phyloP scores from a whole-genome alignment of 2,329 filamentous ascomycete genomes.

The Cytospora mali region DNA sequence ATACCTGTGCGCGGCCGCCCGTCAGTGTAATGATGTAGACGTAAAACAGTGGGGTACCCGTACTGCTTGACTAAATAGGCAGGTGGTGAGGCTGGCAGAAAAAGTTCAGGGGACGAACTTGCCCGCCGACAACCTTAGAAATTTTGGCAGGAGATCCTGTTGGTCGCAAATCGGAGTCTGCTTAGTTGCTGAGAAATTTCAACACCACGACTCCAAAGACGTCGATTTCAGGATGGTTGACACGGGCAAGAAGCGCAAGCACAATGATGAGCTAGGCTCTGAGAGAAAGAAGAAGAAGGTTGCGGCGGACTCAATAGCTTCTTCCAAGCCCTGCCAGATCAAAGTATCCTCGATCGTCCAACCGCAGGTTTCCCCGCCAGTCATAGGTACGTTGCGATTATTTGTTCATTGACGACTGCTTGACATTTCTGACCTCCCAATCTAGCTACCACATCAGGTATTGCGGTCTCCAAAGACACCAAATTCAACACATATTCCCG shows the following conservation, averaged over 20 bases:
- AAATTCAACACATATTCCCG: conserved; percentile 54
- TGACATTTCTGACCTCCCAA: background rate
- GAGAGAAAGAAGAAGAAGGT: conserved; percentile 55
- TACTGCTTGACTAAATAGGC: conserved; percentile 8
- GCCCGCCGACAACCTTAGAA: conserved; percentile 14
- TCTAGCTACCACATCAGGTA: conserved; percentile 46
- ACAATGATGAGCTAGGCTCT: conserved; percentile 44
- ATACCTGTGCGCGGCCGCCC: conserved; percentile 7
- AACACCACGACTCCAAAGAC: background rate
- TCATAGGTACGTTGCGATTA: conserved; percentile 36
- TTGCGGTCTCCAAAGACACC: conserved; percentile 41
- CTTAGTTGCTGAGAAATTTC: background rate
- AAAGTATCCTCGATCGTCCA: conserved; percentile 35
- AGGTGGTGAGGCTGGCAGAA: conserved; percentile 26
- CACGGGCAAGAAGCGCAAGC: conserved; percentile 57
- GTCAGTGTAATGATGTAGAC: conserved; percentile 18
- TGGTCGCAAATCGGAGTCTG: background rate
- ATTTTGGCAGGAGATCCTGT: background rate
- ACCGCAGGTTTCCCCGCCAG: conserved; percentile 33
- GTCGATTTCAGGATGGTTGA: conserved; percentile 40
- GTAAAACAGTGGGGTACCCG: conserved; percentile 1
- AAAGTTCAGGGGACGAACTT: conserved; percentile 14
- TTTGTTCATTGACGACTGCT: background rate
- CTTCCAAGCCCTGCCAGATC: conserved; percentile 39
- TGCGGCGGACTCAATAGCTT: conserved; percentile 44